phyloP scores from a whole-genome alignment of 2,329 filamentous ascomycete species.

The Neofusicoccum sp. region DNA sequence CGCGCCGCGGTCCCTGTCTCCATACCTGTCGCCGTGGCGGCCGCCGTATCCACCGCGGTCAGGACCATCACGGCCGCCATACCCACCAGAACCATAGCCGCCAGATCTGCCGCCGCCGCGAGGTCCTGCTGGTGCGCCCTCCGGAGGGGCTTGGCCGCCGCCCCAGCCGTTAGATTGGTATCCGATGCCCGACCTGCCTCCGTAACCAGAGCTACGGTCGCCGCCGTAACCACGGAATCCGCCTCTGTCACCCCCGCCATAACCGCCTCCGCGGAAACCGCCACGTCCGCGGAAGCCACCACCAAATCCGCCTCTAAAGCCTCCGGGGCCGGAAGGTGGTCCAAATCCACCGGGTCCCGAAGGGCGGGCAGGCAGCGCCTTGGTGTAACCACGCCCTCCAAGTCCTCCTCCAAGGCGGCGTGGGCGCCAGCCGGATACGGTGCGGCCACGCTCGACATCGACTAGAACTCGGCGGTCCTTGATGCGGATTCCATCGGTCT shows the following conservation, averaged over 20 bases:
- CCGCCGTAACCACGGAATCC: conserved; percentile 47
- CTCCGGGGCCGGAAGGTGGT: conserved; percentile 56
- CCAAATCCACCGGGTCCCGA: conserved; percentile 60
- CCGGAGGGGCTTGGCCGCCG: conserved; percentile 36
- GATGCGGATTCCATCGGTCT: conserved; percentile 84
- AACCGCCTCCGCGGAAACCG: conserved; percentile 47
- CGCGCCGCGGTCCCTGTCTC: conserved; percentile 39
- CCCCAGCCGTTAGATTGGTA: conserved; percentile 43
- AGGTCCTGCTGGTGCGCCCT: conserved; percentile 50
- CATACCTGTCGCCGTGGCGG: conserved; percentile 41
- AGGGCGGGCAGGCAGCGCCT: conserved; percentile 70
- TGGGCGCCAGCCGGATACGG: conserved; percentile 90
- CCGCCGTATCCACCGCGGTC: conserved; percentile 40
- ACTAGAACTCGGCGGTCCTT: conserved; percentile 90
- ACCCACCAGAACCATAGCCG: conserved; percentile 38
- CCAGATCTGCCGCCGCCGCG: conserved; percentile 38
- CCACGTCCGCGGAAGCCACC: conserved; percentile 54
- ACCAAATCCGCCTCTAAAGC: conserved; percentile 46
- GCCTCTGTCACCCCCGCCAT: conserved; percentile 48
- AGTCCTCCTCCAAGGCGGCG: conserved; percentile 88
- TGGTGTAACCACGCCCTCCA: conserved; percentile 90
- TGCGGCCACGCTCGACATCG: conserved; percentile 93
- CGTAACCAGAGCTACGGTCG: conserved; percentile 44
- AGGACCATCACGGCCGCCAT: conserved; percentile 34
- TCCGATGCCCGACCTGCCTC: conserved; percentile 48